Evolutionary conservation across 176 grass and related monocot species (phyloP).

Genomic region (Aegilops bicornis): DNA sequence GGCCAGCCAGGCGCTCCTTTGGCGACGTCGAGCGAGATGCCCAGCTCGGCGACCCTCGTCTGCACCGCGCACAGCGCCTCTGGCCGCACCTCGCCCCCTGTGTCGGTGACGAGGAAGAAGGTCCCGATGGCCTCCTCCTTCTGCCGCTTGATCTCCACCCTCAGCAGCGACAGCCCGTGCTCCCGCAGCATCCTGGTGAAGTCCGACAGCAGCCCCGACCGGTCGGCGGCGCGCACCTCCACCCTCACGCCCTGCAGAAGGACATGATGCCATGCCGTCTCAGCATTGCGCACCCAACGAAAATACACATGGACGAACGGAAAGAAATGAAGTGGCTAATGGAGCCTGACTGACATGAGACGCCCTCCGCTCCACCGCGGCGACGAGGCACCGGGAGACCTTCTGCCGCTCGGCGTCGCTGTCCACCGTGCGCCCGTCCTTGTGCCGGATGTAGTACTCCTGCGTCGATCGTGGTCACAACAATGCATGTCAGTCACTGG

Average conservation of each 20-base stretch:
- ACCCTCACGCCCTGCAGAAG: constrained; percentile 47
- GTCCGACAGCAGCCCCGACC: constrained; percentile 53
- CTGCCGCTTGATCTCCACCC: constrained; percentile 37
- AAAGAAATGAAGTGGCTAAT: background rate
- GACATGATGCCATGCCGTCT: background rate
- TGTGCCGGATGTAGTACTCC: constrained; percentile 86
- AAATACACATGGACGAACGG: background rate
- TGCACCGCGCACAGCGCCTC: constrained; percentile 47
- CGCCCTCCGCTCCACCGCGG: constrained; percentile 63
- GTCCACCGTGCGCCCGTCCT: constrained; percentile 63
- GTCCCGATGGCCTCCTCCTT: constrained; percentile 47
- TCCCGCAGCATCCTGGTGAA: constrained; percentile 58
- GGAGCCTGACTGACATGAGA: constrained; percentile 50
- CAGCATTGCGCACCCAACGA: background rate
- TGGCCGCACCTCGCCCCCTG: constrained; percentile 42
- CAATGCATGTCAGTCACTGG: background rate
- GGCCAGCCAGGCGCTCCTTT: constrained; percentile 31
- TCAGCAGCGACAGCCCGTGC: constrained; percentile 53
- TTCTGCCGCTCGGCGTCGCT: constrained; percentile 53
- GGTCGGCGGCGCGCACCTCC: constrained; percentile 47
- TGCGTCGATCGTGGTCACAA: background rate
- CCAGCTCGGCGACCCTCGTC: constrained; percentile 28
- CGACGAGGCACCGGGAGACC: constrained; percentile 64
- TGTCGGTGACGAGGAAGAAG: constrained; percentile 53
- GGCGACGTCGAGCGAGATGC: constrained; percentile 34